Evolutionary conservation across 2,329 filamentous ascomycete species (phyloP), one percentile per base, ranked within the genome.

Genomic region (Sporothrix luriei): DNA sequence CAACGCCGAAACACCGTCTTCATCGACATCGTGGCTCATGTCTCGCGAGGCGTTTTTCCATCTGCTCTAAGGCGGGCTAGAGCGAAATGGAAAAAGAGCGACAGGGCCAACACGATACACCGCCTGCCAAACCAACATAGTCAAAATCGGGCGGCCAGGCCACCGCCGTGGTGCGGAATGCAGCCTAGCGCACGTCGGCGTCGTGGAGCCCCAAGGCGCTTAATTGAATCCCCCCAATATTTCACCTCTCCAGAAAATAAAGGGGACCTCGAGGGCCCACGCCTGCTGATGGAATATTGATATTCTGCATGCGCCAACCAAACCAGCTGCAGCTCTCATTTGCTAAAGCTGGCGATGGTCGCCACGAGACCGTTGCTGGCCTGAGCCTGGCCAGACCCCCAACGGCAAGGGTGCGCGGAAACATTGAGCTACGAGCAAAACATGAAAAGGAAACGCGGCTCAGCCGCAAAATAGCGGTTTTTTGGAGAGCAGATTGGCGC

Each of bases 1-100:
- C 4, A 14, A 24, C 14, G 10, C 6, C 55, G 13, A 61, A 43
- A 43, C 33, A 24, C n/a, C 33, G 33, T 43, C 1, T 16, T 43
- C 55, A 40, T 59, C 55, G 40, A 38, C 33, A 38, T 11, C 33
- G 33, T 24, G 43, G 14, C 43, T 29, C 24, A 7, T 38, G 24
- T 65, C 61, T 43, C 61, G 62, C 69, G 54, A 69, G 26, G 67
- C 51, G 55, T 54, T 51, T 66, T 66, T 54, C 55, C 33, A 38
- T 10, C n/a, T 52, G 9, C 49, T 52, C 49, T 14, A 11, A 24
- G 6, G 40, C 38, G 40, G 59, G 21, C 19, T 13, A 48, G n/a
- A 14, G 43, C 43, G 13, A 24, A 21, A 24, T 19, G 19, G 55
- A 13, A 43, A 21, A 24, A 40, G 7, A 61, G 21, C 21, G n/a